A percentile compares a stretch with the other conserved stretches of the same genome.
phyloP scores from a whole-genome alignment of 2,329 filamentous ascomycete species.

The Aspergillus fischeri region DNA sequence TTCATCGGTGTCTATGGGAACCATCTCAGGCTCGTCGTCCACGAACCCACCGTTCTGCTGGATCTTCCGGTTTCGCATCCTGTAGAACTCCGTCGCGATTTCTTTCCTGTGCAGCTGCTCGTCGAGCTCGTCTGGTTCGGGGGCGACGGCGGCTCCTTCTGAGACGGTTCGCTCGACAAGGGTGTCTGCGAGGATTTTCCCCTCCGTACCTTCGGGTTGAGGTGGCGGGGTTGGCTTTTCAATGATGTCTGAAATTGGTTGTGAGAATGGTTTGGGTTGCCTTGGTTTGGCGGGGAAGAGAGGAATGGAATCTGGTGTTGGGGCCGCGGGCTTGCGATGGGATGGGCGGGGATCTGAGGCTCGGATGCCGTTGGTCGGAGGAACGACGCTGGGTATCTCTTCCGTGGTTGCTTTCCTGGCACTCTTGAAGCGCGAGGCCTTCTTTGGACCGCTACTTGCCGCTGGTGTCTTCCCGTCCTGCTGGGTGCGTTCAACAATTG shows the following conservation, averaged over 20 bases:
- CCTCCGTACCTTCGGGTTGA: constrained; percentile 42
- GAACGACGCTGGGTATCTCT: constrained; percentile 5
- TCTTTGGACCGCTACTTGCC: constrained; percentile 30
- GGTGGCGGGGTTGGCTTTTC: constrained; percentile 22
- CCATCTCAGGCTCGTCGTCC: constrained; percentile 63
- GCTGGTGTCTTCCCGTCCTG: constrained; percentile 13
- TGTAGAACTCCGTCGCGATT: constrained; percentile 78
- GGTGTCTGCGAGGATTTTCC: constrained; percentile 55
- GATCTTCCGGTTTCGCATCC: constrained; percentile 76
- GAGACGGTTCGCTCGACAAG: constrained; percentile 50
- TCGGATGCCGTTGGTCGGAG: constrained; percentile 12
- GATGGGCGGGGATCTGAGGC: constrained; percentile 17
- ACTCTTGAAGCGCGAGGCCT: constrained; percentile 43
- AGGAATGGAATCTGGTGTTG: constrained; percentile 23
- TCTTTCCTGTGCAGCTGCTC: constrained; percentile 69
- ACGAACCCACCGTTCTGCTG: constrained; percentile 78
- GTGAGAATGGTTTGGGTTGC: constrained; percentile 37
- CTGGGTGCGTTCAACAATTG: constrained; percentile 42
- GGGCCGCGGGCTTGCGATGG: constrained; percentile 19
- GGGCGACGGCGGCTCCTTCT: constrained; percentile 29
- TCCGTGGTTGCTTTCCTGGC: constrained; percentile 22
- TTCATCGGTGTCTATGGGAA: constrained; percentile 64
- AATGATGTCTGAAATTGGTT: constrained; percentile 28
- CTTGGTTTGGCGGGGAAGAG: constrained; percentile 37
- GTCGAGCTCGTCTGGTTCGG: constrained; percentile 65